Evolutionary conservation across 2,329 filamentous ascomycete genomes (phyloP), one percentile per base, ranked within the genome.

Genomic region (Nothophoma quercina): DNA sequence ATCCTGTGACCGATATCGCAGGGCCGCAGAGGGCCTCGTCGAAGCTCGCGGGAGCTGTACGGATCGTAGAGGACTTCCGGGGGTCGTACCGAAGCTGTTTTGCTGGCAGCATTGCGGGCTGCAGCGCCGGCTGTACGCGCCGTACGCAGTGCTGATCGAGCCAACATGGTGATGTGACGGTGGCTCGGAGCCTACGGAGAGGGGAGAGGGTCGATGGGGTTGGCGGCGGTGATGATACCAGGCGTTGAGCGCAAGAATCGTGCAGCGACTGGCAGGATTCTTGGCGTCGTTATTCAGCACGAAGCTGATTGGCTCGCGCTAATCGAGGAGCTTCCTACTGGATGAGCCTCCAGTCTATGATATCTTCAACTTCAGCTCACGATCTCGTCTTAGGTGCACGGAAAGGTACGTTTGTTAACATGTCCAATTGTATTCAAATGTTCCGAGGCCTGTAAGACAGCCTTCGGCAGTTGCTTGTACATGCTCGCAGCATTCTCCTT

Each of bases 61-160:
- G 60, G 56, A 41, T 28, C 36, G 50, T 48, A 36, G 48, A 55
- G 65, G 67, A 56, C 51, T 60, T 67, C 55, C 64, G 65, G 63
- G 63, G 51, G 61, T 59, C 75, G 69, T 79, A 81, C 79, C 75
- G 75, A 76, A 69, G 77, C 68, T 65, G 75, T 77, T 67, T 70
- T 77, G 70, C 64, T 74, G 69, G 72, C 73, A 68, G 75, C 75
- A 77, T 73, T 78, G 79, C 87, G 84, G 91, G 91, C 88, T 88
- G 88, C 85, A 79, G 87, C 83, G 83, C 88, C 89, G 83, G 92
- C 84, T 75, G 88, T 85, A 86, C 92, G 92, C 86, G 89, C 85
- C 78, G 90, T 87, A 84, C 91, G 91, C 85, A 96, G 82, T 81
- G 87, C 87, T 81, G 92, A 91, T 85, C 92, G 90, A 82, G 91